Evolutionary conservation across 306 rosid genomes (phyloP), one percentile per base, ranked within the genome.

Genomic region (Inga oerstediana): DNA sequence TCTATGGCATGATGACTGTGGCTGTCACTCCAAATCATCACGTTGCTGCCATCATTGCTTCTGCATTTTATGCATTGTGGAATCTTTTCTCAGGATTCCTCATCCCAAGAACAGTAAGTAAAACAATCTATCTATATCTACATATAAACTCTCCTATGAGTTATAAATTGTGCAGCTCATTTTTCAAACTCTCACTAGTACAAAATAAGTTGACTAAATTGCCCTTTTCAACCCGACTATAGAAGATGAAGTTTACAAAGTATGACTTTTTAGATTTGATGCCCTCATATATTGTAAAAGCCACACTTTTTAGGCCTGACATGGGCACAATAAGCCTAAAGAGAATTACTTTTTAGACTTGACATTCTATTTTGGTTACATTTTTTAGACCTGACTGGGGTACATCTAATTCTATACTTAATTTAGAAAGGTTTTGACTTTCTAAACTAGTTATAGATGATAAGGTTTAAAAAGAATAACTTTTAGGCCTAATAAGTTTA

Each of bases 1-100:
- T 85, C 14, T 92, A 88, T 75, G 98, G 98, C 77, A 92, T 92
- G 97, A 88, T 89, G 94, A 20, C 89, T 58, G 92, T 94, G 86
- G 94, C 91, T 9, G 79, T 88, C 58, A 89, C 97, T 22, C 97
- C 93, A 34, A 94, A 89, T 77, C 77, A 83, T 56, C 94, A 90
- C 66, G 79, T 94, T 58, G 94, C 91, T 86, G 48, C 90, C 6
- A 82, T 90, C 67, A 77, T 85, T 49, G 87, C 97, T 11, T 16
- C 89, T 54, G 83, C 89, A 22, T 93, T 93, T 54, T 91, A 87
- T 59, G 89, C 72, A 30, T 0, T 87, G 4, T 93, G 98, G 98
- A 93, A 87, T 45, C 90, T 93, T 65, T 93, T 93, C 62, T 90
- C 97, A 1, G 98, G 98, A 61, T 93, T 91, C 76, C 1, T 93